Percentiles rank a stretch among this genome's conserved stretches.
Evolutionary conservation across 2,329 filamentous ascomycete species (phyloP).

Genomic region (Trichoderma sp.): DNA sequence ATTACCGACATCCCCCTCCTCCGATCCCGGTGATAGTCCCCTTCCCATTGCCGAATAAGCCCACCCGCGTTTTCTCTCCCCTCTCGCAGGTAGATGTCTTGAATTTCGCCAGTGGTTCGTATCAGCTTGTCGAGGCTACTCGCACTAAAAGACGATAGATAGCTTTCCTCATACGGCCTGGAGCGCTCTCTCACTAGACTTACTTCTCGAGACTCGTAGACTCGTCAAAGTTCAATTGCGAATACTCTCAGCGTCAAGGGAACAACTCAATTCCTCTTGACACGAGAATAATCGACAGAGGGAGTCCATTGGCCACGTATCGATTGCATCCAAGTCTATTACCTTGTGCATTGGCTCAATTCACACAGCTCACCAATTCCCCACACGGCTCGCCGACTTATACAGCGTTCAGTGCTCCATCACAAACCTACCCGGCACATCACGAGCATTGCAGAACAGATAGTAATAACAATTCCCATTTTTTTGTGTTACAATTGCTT

Average conservation of each 20-base stretch:
- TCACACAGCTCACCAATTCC: neutral
- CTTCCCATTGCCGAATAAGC: too few species aligned
- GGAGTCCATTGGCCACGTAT: neutral
- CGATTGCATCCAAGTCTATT: neutral
- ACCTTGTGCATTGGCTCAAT: neutral
- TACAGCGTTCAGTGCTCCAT: neutral
- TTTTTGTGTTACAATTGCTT: slow-evolving; percentile 13
- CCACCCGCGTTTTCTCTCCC: too few species aligned
- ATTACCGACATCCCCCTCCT: too few species aligned
- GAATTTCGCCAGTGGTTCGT: too few species aligned
- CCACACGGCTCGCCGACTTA: neutral
- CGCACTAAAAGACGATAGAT: neutral
- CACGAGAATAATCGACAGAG: neutral
- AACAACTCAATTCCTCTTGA: neutral
- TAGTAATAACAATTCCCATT: slow-evolving; percentile 26
- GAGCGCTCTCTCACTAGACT: neutral
- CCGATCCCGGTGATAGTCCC: too few species aligned
- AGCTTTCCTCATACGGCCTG: slow-evolving; percentile 17
- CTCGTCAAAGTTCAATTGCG: neutral
- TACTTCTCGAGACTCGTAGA: too few species aligned
- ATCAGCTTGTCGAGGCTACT: neutral
- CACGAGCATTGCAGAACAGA: neutral
- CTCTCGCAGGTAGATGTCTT: too few species aligned
- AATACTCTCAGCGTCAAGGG: neutral
- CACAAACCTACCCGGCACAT: neutral